Base-by-base conservation (phyloP, 345 rosid species). In the Salix caprea region DNA sequence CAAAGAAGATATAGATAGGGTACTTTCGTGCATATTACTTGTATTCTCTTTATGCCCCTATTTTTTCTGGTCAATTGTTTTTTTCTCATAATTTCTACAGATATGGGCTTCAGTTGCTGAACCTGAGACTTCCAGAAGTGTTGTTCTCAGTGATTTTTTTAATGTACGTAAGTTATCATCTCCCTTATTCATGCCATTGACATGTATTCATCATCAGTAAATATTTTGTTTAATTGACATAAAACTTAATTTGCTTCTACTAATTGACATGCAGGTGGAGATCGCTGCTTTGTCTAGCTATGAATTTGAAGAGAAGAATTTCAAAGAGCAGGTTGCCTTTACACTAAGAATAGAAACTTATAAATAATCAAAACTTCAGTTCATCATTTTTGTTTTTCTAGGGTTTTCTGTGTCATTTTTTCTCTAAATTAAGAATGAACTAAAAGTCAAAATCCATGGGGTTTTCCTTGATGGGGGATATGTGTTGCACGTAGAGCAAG, bases 271-370 rank as follows among this genome's bases (percentile, higher is more conserved):
- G 78, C 76, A 82, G 85, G 80, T 79, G 56, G 82, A 79, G 75
- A 78, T 82, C 71, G 73, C 75, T 73, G 80, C 85, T 37, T 73
- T 82, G 71, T 73, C 82, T 46, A 82, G 85, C 78, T 82, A 75
- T 79, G 85, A 82, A 76, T 82, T 73, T 60, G 79, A 82, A 77
- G 85, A 79, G 76, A 72, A 82, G 24, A 77, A 76, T 69, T 82
- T 82, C 46, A 82, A 76, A 65, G 78, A 79, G 70, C 80, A 82
- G 85, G 85, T 79, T 72, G 28, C 32, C 78, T 79, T 28, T 46
- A 14, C 21, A 2, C 34, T 54, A 6, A 69, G 2, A 40, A 36
- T 56, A 44, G 28, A 50, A 64, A 4, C 65, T 30, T 44, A 18
- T 50, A 8, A 23, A 61, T 24, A 12, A 44, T 39, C 19, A 37